Conservation (phyloP, 441 rosid species). For the Aleurites moluccanus region DNA sequence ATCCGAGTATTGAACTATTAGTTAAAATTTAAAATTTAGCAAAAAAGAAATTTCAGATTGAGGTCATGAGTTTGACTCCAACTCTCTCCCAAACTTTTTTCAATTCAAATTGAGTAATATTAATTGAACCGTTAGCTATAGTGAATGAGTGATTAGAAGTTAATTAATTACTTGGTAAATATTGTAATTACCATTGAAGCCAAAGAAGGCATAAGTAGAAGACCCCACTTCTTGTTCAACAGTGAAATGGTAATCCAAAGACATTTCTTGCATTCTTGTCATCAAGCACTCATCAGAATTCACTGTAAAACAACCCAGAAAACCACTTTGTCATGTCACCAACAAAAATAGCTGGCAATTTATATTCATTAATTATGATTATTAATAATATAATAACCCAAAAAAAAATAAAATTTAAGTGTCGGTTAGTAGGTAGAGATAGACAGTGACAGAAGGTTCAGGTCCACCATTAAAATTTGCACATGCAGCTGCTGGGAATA, state of each 20-base stretch:
- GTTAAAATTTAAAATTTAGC: too few species aligned
- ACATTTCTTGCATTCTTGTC: constrained; percentile 99
- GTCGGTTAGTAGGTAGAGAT: constrained; percentile 38
- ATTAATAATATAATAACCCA: constrained; percentile 4
- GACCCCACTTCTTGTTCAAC: constrained; percentile 99
- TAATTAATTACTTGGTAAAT: background rate
- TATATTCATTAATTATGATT: background rate
- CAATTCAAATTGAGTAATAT: too few species aligned
- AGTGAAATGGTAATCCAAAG: constrained; percentile 78
- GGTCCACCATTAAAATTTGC: constrained; percentile 47
- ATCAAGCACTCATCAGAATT: constrained; percentile 85
- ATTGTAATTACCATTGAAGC: constrained; percentile 70
- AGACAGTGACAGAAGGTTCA: constrained; percentile 34
- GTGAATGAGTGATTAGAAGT: background rate
- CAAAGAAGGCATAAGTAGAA: constrained; percentile 83
- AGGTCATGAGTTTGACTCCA: too few species aligned
- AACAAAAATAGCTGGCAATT: constrained; percentile 33
- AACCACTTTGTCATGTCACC: constrained; percentile 23
- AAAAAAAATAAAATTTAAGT: constrained; percentile 12
- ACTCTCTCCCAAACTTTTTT: too few species aligned
- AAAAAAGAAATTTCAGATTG: too few species aligned
- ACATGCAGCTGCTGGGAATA: constrained; percentile 51
- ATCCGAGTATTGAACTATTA: too few species aligned
- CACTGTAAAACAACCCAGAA: constrained; percentile 39
- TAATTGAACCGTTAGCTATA: too few species aligned